These are phyloP conservation scores for Talaromyces verruculosus DNA, from an alignment of 2,329 filamentous ascomycete genomes.

Conservation along the genomic window DNA sequence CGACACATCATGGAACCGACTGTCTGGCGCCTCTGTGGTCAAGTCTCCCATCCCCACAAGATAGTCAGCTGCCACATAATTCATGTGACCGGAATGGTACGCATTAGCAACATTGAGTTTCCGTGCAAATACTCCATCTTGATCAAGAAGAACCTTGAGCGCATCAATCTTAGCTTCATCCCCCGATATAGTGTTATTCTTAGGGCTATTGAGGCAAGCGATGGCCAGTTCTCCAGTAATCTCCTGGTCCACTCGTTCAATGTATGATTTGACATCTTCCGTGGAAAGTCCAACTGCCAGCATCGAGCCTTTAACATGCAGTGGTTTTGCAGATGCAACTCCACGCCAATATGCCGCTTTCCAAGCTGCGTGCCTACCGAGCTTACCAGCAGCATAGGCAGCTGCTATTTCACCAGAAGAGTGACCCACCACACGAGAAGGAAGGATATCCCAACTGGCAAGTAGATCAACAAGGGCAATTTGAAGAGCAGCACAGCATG, in stretches of 20 bases:
- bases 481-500: conserved; percentile 33
- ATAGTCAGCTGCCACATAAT: conserved; percentile 30
- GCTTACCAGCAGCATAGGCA: conserved; percentile 48
- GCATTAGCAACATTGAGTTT: conserved; percentile 33
- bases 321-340: conserved; percentile 27
- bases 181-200: conserved; percentile 32
- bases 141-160: conserved; percentile 27
- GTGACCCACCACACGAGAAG: conserved; percentile 31
- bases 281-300: conserved; percentile 30
- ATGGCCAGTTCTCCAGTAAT: conserved; percentile 28
- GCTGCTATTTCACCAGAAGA: conserved; percentile 43
- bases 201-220: conserved; percentile 33
- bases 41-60: conserved; percentile 26
- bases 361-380: conserved; percentile 31
- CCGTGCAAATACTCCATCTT: conserved; percentile 30
- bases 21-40: conserved; percentile 19
- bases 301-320: conserved; percentile 30
- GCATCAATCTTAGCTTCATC: conserved; percentile 30
- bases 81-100: conserved; percentile 35
- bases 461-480: conserved; percentile 35
- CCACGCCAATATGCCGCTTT: conserved; percentile 34
- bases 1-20: conserved; percentile 22
- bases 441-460: conserved; percentile 27
- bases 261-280: conserved; percentile 23
- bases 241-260: conserved; percentile 22